Conservation (phyloP, 495 filamentous ascomycete genomes). For the Hyphodiscus hymeniophilus region DNA sequence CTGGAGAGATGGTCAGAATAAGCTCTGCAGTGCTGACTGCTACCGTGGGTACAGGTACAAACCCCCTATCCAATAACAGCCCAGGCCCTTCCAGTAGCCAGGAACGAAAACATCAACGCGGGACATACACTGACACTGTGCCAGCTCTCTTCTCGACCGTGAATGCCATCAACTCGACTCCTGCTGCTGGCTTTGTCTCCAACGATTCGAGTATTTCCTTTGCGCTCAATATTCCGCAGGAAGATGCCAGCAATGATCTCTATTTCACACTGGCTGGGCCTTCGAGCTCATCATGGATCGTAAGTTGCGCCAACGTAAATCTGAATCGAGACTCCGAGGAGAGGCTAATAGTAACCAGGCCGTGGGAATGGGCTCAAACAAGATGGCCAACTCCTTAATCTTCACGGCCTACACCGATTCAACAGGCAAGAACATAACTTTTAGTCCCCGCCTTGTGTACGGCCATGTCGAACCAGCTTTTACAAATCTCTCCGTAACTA, state of each 20-base stretch:
- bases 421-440: constrained; percentile 37
- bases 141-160: constrained; percentile 9
- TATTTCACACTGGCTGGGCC: constrained; percentile 17
- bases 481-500: constrained; percentile 29
- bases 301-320: too few species aligned
- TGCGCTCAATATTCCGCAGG: constrained; percentile 18
- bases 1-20: constrained; percentile 12
- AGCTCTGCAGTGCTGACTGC: constrained; percentile 6
- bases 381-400: constrained; percentile 45
- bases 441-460: constrained; percentile 36
- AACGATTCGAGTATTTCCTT: constrained; percentile 17
- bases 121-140: background rate
- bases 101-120: background rate
- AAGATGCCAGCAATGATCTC: constrained; percentile 14
- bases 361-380: constrained; percentile 40
- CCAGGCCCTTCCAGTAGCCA: background rate
- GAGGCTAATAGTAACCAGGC: constrained; percentile 22
- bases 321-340: too few species aligned
- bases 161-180: constrained; percentile 1
- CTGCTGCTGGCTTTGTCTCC: constrained; percentile 13
- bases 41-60: constrained; percentile 10
- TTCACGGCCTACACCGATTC: constrained; percentile 39
- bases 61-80: background rate
- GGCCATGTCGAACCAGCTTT: constrained; percentile 42
- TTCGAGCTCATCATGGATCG: constrained; percentile 16